A percentile compares a stretch with the other conserved stretches of the same genome.
These are phyloP conservation scores for Corynascus novoguineensis DNA, from an alignment of 495 filamentous ascomycete genomes.

Conservation along the genomic window DNA sequence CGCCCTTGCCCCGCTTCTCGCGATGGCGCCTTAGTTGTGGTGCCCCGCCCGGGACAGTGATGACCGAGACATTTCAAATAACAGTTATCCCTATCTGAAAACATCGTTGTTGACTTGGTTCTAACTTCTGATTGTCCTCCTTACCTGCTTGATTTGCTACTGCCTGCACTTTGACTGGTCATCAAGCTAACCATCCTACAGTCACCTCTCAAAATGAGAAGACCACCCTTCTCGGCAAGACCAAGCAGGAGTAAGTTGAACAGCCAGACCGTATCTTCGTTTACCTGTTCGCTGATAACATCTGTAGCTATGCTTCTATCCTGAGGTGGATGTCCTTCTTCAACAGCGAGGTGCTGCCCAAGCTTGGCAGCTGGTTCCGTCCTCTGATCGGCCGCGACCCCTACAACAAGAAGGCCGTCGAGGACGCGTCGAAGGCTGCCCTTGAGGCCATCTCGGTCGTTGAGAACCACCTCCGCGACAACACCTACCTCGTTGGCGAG, in stretches of 20 bases:
- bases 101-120: slow-evolving; percentile 65
- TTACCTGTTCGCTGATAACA: slow-evolving; percentile 19
- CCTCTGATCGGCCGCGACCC: slow-evolving; percentile 74
- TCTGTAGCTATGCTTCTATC: slow-evolving; percentile 76
- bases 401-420: slow-evolving; percentile 98
- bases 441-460: slow-evolving; percentile 62
- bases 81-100: slow-evolving; percentile 99
- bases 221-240: slow-evolving; percentile 97
- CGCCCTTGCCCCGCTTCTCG: slow-evolving; percentile 22
- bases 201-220: slow-evolving; percentile 99
- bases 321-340: slow-evolving; percentile 92
- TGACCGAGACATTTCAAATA: slow-evolving; percentile 61
- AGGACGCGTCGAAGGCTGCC: slow-evolving; percentile 63
- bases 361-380: slow-evolving; percentile 78
- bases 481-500: slow-evolving; percentile 98
- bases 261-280: background rate
- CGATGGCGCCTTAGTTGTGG: slow-evolving; percentile 9
- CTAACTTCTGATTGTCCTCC: slow-evolving; percentile 51
- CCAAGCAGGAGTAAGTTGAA: slow-evolving; percentile 84
- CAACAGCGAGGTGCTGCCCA: slow-evolving; percentile 75
- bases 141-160: slow-evolving; percentile 13
- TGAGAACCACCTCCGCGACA: slow-evolving; percentile 80
- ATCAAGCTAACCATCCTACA: slow-evolving; percentile 42
- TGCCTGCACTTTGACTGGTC: slow-evolving; percentile 20
- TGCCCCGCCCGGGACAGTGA: slow-evolving; percentile 46